phyloP scores from a whole-genome alignment of 1,139 yeast species.

The Yamadazyma pseudoaaseri region DNA sequence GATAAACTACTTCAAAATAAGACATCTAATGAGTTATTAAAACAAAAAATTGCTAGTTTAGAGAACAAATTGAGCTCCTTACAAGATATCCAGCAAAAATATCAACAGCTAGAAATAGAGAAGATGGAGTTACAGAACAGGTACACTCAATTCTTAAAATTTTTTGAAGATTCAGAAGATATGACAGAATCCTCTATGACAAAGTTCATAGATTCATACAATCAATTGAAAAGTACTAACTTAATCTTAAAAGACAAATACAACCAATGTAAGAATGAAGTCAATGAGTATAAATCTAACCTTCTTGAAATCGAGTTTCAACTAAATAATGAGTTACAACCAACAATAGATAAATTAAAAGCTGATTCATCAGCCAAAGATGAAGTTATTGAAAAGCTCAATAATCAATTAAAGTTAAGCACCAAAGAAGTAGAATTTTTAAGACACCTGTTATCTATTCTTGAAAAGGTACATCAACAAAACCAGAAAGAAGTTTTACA shows the following conservation, averaged over 20 bases:
- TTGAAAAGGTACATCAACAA: constrained; percentile 26
- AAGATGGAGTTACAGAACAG: constrained; percentile 46
- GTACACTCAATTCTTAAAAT: constrained; percentile 32
- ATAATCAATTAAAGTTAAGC: constrained; percentile 54
- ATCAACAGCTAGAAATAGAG: constrained; percentile 53
- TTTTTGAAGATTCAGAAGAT: constrained; percentile 21
- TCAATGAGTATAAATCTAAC: constrained; percentile 13
- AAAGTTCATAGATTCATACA: constrained; percentile 32
- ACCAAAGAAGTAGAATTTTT: constrained; percentile 61
- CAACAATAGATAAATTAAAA: constrained; percentile 16
- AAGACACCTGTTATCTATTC: constrained; percentile 41
- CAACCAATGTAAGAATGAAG: constrained; percentile 25
- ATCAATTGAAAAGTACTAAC: constrained; percentile 37
- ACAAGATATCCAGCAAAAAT: constrained; percentile 46
- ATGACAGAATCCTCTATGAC: constrained; percentile 19
- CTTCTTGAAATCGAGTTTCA: constrained; percentile 14
- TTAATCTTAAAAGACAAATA: constrained; percentile 38
- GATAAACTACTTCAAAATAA: constrained; percentile 38
- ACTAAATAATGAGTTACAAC: constrained; percentile 15
- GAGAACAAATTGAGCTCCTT: constrained; percentile 36
- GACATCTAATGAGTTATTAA: constrained; percentile 38
- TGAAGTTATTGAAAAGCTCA: constrained; percentile 40
- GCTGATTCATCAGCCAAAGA: constrained; percentile 26
- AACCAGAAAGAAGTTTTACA: constrained; percentile 20
- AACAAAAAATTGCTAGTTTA: constrained; percentile 36